Evolutionary conservation across 805 yeast species (phyloP).

Genomic region (Starmera dryadoides): DNA sequence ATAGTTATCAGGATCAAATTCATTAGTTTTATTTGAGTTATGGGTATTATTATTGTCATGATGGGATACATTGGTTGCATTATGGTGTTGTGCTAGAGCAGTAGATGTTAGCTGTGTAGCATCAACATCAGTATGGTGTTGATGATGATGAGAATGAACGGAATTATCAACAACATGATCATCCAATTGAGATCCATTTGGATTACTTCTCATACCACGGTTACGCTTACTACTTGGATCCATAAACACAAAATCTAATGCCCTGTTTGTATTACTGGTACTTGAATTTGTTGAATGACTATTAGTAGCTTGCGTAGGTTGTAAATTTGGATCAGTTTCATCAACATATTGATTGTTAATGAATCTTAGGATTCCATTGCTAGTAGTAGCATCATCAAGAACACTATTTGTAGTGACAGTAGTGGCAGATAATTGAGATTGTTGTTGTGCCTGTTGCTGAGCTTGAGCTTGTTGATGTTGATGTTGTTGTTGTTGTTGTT

Average conservation of each 20-base stretch:
- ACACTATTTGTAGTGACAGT: conserved; percentile 7
- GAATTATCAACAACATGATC: conserved; percentile 4
- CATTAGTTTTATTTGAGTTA: conserved; percentile 16
- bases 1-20: conserved; percentile 20
- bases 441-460: conserved; percentile 7
- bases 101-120: conserved; percentile 5
- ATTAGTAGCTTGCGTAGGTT: background rate
- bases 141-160: background rate
- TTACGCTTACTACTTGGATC: conserved; percentile 19
- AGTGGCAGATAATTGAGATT: conserved; percentile 6
- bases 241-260: conserved; percentile 23
- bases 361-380: conserved; percentile 20
- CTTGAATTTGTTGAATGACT: conserved; percentile 9
- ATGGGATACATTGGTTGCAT: conserved; percentile 11
- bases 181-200: conserved; percentile 6
- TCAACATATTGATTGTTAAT: conserved; percentile 23
- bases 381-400: conserved; percentile 12
- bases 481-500: background rate
- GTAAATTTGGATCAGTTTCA: conserved; percentile 15
- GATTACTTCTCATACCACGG: conserved; percentile 2
- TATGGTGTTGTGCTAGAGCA: conserved; percentile 10
- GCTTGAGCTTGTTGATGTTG: conserved; percentile 6
- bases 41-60: background rate
- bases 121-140: conserved; percentile 5
- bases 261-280: background rate